These are phyloP conservation scores for Trichosporon faecale DNA, from an alignment of 1,284 basidiomycete species.

Conservation along the genomic window DNA sequence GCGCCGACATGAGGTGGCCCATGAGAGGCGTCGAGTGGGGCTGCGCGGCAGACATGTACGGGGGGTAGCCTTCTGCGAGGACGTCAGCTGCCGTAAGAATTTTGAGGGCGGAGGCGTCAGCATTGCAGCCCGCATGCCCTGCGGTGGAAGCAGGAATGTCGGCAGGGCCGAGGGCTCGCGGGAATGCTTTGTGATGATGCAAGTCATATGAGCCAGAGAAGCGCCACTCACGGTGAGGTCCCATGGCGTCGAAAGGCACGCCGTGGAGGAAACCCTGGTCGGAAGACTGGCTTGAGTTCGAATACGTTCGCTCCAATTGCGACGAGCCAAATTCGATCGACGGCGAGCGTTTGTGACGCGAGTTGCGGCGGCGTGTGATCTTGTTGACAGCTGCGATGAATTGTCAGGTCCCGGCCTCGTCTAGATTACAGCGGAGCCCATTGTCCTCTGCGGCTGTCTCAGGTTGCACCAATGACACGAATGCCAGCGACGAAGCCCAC, in stretches of 20 bases:
- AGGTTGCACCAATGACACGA: background rate
- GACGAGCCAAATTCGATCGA: background rate
- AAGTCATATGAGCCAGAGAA: background rate
- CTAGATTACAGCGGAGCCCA: background rate
- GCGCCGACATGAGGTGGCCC: background rate
- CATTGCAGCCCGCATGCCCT: background rate
- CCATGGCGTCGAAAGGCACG: conserved; percentile 1
- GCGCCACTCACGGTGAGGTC: conserved; percentile 6
- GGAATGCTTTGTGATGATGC: background rate
- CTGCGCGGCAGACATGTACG: background rate
- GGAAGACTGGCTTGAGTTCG: background rate
- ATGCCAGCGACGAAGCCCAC: background rate
- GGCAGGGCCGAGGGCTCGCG: background rate
- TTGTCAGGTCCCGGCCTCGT: background rate
- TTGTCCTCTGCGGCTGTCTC: background rate
- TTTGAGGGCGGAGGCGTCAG: background rate
- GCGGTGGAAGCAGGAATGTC: background rate
- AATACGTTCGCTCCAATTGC: background rate
- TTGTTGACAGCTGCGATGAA: background rate
- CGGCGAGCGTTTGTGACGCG: background rate
- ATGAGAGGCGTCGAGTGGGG: background rate
- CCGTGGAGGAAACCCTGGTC: background rate
- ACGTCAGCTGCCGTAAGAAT: background rate
- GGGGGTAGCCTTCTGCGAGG: background rate
- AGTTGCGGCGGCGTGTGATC: background rate